A percentile compares a stretch with the other conserved stretches of the same genome.
phyloP scores from a whole-genome alignment of 2,329 filamentous ascomycete species.

The Truncatella angustata region DNA sequence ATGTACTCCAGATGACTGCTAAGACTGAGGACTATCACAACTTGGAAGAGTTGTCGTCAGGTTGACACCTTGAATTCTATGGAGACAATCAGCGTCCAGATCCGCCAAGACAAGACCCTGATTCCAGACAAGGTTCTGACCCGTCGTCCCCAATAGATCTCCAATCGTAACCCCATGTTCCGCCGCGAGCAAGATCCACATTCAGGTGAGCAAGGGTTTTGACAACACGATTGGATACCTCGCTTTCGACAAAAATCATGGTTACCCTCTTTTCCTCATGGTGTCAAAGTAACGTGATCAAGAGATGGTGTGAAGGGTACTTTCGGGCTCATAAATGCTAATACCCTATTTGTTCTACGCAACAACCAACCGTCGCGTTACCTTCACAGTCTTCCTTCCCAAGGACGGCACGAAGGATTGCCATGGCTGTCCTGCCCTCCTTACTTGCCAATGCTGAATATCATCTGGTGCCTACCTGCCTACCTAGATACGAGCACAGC shows the following conservation, averaged over 20 bases:
- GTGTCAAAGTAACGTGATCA: slow-evolving; percentile 27
- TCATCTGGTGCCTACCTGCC: background rate
- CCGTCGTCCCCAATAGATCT: slow-evolving; percentile 19
- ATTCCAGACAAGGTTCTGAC: slow-evolving; percentile 8
- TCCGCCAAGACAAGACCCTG: slow-evolving; percentile 8
- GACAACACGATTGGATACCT: slow-evolving; percentile 23
- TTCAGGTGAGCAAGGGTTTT: slow-evolving; percentile 29
- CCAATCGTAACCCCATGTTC: slow-evolving; percentile 28
- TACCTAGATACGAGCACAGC: slow-evolving; percentile 8
- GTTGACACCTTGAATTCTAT: background rate
- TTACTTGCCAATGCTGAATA: slow-evolving; percentile 5
- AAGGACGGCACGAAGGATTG: slow-evolving; percentile 10
- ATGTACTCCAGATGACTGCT: background rate
- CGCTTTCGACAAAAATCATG: slow-evolving; percentile 18
- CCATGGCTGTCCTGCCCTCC: background rate
- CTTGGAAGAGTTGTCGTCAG: background rate
- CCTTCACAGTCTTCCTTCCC: background rate
- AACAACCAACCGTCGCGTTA: slow-evolving; percentile 1
- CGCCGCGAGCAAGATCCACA: slow-evolving; percentile 19
- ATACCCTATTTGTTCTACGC: background rate
- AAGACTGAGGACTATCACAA: background rate
- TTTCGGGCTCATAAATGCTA: background rate
- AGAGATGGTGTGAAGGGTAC: slow-evolving; percentile 24
- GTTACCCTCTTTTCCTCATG: slow-evolving; percentile 13
- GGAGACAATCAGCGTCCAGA: background rate